Percentiles rank a stretch among this genome's conserved stretches.
phyloP scores from a whole-genome alignment of 768 basidiomycete genomes.

The Mycena amicta region DNA sequence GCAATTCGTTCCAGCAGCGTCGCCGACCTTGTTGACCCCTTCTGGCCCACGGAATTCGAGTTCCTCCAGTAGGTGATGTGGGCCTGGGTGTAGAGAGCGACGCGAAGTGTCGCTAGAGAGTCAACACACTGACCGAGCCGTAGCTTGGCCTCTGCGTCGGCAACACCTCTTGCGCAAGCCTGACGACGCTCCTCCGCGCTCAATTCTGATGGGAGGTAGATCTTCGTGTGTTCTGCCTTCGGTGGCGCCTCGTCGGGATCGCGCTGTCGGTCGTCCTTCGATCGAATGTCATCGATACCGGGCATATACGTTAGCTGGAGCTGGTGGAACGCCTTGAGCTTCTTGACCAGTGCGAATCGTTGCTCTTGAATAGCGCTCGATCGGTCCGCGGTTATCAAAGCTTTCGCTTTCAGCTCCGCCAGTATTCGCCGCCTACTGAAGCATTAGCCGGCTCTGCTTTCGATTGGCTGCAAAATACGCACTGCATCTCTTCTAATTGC shows the following conservation, averaged over 20 bases:
- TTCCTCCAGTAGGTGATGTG: slow-evolving; percentile 11
- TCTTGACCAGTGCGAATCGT: slow-evolving; percentile 1
- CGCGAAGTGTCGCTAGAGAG: not conserved
- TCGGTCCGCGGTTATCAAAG: not conserved
- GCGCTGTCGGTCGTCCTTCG: not conserved
- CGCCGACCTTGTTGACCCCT: not conserved
- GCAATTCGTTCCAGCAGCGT: too few species aligned
- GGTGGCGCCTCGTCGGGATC: not conserved
- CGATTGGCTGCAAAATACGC: not conserved
- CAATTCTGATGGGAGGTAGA: slow-evolving; percentile 1
- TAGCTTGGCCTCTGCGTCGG: slow-evolving; percentile 7
- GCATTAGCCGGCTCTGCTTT: not conserved
- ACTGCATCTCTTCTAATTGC: slow-evolving; percentile 18
- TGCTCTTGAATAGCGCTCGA: slow-evolving; percentile 10
- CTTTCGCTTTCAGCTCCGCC: not conserved
- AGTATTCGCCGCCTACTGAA: not conserved
- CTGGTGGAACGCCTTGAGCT: slow-evolving; percentile 12
- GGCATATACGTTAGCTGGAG: too few species aligned
- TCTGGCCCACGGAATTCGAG: slow-evolving; percentile 7
- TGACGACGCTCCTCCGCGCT: not conserved
- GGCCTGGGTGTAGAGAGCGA: slow-evolving; percentile 9
- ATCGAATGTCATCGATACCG: not conserved
- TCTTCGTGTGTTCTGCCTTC: slow-evolving; percentile 6
- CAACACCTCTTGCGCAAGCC: not conserved
- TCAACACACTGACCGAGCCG: slow-evolving; percentile 6